Evolutionary conservation across 140 eudicot genomes (phyloP).

Genomic region (Flaveria floridana): DNA sequence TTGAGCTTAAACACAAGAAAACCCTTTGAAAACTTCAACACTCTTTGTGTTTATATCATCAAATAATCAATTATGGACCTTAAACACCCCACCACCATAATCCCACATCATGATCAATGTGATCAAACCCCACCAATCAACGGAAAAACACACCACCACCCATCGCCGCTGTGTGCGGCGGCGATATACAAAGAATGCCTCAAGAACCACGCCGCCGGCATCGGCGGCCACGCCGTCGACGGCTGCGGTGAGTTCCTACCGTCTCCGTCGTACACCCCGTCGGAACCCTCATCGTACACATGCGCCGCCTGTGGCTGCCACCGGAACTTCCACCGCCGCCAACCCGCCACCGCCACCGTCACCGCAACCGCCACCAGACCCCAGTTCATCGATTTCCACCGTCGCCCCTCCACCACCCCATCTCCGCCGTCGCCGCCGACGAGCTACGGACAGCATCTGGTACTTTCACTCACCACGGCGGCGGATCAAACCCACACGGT

Average conservation of each 20-base stretch:
- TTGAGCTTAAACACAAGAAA: constrained; percentile 27
- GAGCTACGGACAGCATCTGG: constrained; percentile 32
- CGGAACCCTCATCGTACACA: constrained; percentile 57
- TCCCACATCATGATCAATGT: constrained; percentile 42
- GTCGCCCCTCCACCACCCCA: constrained; percentile 34
- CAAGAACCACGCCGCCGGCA: constrained; percentile 71
- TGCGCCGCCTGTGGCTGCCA: constrained; percentile 97
- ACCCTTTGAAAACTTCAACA: constrained; percentile 11
- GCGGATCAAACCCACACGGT: constrained; percentile 34
- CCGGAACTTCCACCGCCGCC: constrained; percentile 97
- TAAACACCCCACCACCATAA: constrained; percentile 42
- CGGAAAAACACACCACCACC: constrained; percentile 37
- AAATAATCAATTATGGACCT: constrained; percentile 18
- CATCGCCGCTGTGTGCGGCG: constrained; percentile 24
- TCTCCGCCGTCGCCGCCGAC: constrained; percentile 46
- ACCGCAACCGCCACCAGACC: constrained; percentile 29
- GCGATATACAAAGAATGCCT: constrained; percentile 59
- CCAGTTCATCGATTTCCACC: constrained; percentile 53
- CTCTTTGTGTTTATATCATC: constrained; percentile 10
- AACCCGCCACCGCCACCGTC: constrained; percentile 33
- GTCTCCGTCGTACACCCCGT: constrained; percentile 40
- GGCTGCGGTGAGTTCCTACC: constrained; percentile 93
- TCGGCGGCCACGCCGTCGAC: constrained; percentile 87
- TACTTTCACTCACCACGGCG: constrained; percentile 39
- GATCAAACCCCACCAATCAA: constrained; percentile 41